These are phyloP conservation scores for Calonectria honghensis DNA, from an alignment of 2,329 filamentous ascomycete genomes.

Conservation along the genomic window DNA sequence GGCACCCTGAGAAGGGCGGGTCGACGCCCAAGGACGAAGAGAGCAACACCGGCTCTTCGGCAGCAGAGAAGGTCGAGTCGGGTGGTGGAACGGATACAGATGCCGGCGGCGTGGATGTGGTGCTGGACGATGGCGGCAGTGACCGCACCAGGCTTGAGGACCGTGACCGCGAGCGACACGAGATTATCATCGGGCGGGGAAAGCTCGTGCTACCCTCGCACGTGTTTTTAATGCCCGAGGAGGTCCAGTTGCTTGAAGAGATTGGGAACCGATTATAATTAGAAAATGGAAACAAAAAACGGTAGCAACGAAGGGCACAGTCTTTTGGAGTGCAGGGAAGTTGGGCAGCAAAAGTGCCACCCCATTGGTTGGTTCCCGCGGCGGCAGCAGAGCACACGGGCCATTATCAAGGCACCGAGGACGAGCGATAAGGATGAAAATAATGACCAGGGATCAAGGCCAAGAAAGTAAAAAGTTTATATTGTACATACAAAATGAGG, in stretches of 20 bases:
- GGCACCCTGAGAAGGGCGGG: slow-evolving; percentile 24
- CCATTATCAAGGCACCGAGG: background rate
- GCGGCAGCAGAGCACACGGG: background rate
- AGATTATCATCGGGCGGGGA: slow-evolving; percentile 61
- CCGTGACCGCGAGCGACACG: slow-evolving; percentile 38
- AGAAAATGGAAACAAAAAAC: slow-evolving; percentile 4
- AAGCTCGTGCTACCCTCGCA: slow-evolving; percentile 59
- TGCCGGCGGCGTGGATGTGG: slow-evolving; percentile 7
- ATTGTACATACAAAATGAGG: slow-evolving; percentile 12
- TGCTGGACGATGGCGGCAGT: slow-evolving; percentile 40
- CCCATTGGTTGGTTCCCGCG: background rate
- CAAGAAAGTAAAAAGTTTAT: slow-evolving; percentile 18
- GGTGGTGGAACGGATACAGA: slow-evolving; percentile 12
- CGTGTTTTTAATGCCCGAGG: slow-evolving; percentile 62
- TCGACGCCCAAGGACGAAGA: slow-evolving; percentile 35
- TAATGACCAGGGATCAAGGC: slow-evolving; percentile 1
- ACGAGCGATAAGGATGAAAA: slow-evolving; percentile 12
- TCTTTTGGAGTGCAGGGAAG: background rate
- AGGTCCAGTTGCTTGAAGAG: slow-evolving; percentile 60
- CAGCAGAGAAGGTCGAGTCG: slow-evolving; percentile 37
- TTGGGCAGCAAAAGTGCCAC: background rate
- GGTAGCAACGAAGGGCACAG: background rate
- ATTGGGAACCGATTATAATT: slow-evolving; percentile 59
- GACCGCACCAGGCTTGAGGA: slow-evolving; percentile 40
- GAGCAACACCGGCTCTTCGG: slow-evolving; percentile 38